A percentile compares a stretch with the other conserved stretches of the same genome.
Conservation (phyloP, 2,329 filamentous ascomycete genomes). For the Monilinia polystroma region DNA sequence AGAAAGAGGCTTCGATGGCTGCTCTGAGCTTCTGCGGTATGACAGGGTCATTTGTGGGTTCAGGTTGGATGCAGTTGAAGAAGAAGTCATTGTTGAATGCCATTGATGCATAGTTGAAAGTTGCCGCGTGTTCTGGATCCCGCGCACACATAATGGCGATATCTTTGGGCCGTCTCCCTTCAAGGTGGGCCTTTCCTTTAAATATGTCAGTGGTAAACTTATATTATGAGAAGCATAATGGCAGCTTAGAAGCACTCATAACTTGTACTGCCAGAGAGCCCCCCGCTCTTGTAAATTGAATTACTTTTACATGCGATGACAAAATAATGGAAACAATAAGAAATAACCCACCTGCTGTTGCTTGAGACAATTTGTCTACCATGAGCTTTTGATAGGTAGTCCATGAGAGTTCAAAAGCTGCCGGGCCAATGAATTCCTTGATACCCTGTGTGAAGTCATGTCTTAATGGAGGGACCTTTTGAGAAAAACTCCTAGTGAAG, state of each 20-base stretch:
- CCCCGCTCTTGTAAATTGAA: neutral
- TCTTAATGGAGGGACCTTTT: conserved; percentile 43
- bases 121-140: conserved; percentile 70
- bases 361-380: conserved; percentile 71
- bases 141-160: conserved; percentile 76
- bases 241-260: neutral
- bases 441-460: conserved; percentile 55
- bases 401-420: conserved; percentile 76
- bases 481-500: conserved; percentile 6
- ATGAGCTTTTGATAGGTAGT: conserved; percentile 75
- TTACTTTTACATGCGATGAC: neutral
- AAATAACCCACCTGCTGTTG: conserved; percentile 64
- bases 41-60: conserved; percentile 39
- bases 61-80: conserved; percentile 60
- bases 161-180: conserved; percentile 49
- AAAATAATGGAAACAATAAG: neutral
- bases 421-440: conserved; percentile 66
- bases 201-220: conserved; percentile 3
- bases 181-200: neutral
- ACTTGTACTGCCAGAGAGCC: neutral
- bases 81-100: conserved; percentile 88
- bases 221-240: neutral
- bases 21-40: conserved; percentile 57
- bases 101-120: conserved; percentile 97
- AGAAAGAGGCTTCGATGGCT: conserved; percentile 70